phyloP scores from a whole-genome alignment of 2,329 filamentous ascomycete species.

The Fusarium musae region DNA sequence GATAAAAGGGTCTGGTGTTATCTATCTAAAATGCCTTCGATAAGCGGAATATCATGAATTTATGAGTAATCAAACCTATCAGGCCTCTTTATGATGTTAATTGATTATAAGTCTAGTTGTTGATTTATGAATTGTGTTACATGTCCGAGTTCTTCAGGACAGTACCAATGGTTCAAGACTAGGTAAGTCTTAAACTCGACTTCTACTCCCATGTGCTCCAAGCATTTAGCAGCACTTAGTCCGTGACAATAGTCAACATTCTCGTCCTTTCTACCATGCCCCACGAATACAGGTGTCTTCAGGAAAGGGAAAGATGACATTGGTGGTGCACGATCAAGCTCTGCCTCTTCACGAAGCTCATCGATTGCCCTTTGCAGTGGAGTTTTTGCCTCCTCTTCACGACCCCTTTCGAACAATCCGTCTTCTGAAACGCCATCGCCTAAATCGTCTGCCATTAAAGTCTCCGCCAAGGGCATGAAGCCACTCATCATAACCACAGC shows the following conservation, averaged over 20 bases:
- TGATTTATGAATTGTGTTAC: conserved; percentile 48
- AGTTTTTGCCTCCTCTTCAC: neutral
- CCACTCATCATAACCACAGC: conserved; percentile 58
- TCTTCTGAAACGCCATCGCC: conserved; percentile 4
- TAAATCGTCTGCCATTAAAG: conserved; percentile 39
- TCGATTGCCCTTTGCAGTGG: conserved; percentile 37
- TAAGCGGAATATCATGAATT: conserved; percentile 28
- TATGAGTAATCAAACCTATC: conserved; percentile 14
- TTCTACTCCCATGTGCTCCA: conserved; percentile 50
- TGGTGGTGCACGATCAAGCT: conserved; percentile 25
- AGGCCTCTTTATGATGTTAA: neutral
- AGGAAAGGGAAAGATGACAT: conserved; percentile 25
- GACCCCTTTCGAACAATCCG: conserved; percentile 35
- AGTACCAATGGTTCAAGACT: conserved; percentile 59
- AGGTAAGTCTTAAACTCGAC: conserved; percentile 54
- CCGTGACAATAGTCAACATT: conserved; percentile 54
- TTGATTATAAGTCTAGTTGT: neutral
- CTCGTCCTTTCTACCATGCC: conserved; percentile 57
- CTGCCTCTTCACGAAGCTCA: conserved; percentile 46
- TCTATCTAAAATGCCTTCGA: conserved; percentile 14
- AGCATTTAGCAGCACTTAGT: conserved; percentile 45
- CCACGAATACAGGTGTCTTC: conserved; percentile 56
- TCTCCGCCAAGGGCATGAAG: conserved; percentile 55
- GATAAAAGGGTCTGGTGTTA: neutral
- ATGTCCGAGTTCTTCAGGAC: conserved; percentile 53